Evolutionary conservation across 2,329 filamentous ascomycete genomes (phyloP).

Genomic region (Phaeosphaeria sp.): DNA sequence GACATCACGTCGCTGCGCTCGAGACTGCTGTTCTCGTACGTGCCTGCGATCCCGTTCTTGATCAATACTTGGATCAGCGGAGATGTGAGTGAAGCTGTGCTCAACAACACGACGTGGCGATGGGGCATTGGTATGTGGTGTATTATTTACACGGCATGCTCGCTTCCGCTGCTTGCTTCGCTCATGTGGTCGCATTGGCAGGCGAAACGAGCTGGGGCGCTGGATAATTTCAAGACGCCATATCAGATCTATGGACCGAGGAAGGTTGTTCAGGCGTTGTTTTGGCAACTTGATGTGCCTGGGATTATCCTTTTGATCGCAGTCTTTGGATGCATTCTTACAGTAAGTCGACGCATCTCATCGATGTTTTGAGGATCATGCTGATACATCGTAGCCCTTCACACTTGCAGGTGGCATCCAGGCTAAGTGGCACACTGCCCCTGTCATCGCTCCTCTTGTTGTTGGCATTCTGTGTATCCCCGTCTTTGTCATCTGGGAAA

Average conservation of each 20-base stretch:
- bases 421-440: constrained; percentile 59
- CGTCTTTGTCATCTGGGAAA: constrained; percentile 63
- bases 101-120: constrained; percentile 61
- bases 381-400: constrained; percentile 45
- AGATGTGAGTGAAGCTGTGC: constrained; percentile 60
- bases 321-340: constrained; percentile 57
- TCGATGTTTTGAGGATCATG: neutral
- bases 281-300: constrained; percentile 63
- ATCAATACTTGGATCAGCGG: constrained; percentile 71
- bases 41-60: constrained; percentile 43
- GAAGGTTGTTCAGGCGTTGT: constrained; percentile 54
- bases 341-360: constrained; percentile 12
- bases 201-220: constrained; percentile 56
- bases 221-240: constrained; percentile 55
- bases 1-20: constrained; percentile 69
- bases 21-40: constrained; percentile 69
- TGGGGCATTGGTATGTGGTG: constrained; percentile 69
- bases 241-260: constrained; percentile 52
- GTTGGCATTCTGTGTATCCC: constrained; percentile 60
- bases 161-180: constrained; percentile 62
- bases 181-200: constrained; percentile 60
- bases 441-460: constrained; percentile 60
- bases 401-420: constrained; percentile 60
- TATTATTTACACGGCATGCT: constrained; percentile 64
- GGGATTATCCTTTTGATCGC: constrained; percentile 58